Base-by-base conservation (phyloP, 306 rosid genomes). In the Pterocarpus macrocarpus region DNA sequence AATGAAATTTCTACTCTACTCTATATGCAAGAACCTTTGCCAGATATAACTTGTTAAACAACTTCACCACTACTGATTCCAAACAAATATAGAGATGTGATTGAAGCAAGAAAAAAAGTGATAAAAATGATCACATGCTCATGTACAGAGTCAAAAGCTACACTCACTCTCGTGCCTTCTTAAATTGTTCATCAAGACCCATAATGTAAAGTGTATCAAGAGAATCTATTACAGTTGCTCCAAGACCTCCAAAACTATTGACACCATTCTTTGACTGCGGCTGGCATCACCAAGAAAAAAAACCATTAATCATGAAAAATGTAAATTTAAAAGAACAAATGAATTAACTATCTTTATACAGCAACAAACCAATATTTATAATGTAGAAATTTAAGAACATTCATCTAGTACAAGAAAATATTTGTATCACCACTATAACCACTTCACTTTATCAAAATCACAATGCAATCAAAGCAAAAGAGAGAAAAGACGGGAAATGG, bases 221-320 rank as follows among this genome's bases (percentile, higher is more conserved):
- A 76, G 99, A 88, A 77, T 96, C 99, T 71, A 96, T 67, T 90
- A 96, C 36, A 73, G 99, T 96, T 81, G 99, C 99, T 86, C 99
- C 99, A 84, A 96, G 98, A 73, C 99, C 98, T 85, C 99, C 98
- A 84, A 96, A 96, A 94, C 99, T 92, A 87, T 96, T 83, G 70
- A 91, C 90, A 86, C 99, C 99, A 80, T 70, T 87, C 90, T 90
- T 93, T 56, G 98, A 81, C 81, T 96, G 98, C 3, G 99, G 99
- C 99, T 96, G 94, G 85, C 70, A 83, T 70, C 62, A 75, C 71
- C 45, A 82, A 52, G 71, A 79, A 69, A 73, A 69, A 30, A 77
- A 77, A 75, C 38, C 22, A 85, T 87, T 75, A 87, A 81, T 71
- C 4, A n/a, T 41, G 11, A 52, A 88, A 32, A 71, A 59, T 13